Evolutionary conservation across 2,329 filamentous ascomycete species (phyloP).

Genomic region (Diaporthe sp.): DNA sequence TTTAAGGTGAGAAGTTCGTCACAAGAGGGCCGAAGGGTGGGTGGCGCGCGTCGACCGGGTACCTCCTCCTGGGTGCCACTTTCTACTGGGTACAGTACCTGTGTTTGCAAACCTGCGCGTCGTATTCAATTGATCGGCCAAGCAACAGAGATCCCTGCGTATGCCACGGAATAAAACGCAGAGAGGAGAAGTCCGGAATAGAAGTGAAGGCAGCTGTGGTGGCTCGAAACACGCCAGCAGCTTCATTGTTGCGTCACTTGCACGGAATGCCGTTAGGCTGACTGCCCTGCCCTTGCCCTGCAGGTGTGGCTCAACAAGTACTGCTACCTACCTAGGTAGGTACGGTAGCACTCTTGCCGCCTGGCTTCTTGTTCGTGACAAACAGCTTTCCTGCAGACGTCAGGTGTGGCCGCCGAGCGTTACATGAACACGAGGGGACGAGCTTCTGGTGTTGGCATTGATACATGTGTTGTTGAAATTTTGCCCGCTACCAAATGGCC

Average conservation of each 20-base stretch:
- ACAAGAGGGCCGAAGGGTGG: constrained; percentile 3
- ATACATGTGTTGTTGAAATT: background rate
- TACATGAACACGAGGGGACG: background rate
- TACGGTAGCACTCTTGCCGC: background rate
- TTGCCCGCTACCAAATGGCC: background rate
- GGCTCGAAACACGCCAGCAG: constrained; percentile 28
- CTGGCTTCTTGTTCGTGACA: background rate
- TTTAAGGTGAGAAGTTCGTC: constrained; percentile 27
- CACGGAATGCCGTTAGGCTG: constrained; percentile 22
- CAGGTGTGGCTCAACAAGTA: constrained; percentile 25
- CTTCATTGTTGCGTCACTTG: constrained; percentile 32
- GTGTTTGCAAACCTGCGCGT: constrained; percentile 5
- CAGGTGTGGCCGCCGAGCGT: background rate
- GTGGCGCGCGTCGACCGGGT: background rate
- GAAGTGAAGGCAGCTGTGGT: constrained; percentile 6
- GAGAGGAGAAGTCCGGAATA: background rate
- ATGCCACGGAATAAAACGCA: background rate
- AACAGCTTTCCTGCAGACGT: background rate
- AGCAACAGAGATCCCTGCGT: constrained; percentile 11
- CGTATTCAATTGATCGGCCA: background rate
- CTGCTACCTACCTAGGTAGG: background rate
- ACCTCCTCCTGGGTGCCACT: background rate
- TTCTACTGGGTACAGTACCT: background rate
- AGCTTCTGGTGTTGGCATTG: background rate
- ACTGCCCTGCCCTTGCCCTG: background rate